Base-by-base conservation (phyloP, 306 rosid species). In the Sechiopsis laciniata region DNA sequence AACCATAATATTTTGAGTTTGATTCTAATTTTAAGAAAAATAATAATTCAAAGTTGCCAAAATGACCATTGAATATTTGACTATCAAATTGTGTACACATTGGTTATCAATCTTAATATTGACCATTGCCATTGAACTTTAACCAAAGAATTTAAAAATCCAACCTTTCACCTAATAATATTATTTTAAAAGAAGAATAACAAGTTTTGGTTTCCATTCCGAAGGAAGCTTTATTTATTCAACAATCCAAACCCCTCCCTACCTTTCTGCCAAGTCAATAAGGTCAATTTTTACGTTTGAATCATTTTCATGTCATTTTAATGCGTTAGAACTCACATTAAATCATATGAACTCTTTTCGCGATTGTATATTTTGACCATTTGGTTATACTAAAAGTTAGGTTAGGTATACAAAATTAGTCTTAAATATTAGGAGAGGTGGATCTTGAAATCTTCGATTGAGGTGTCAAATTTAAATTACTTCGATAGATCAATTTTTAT, bases 31-130 rank as follows among this genome's bases (percentile, higher is more conserved):
- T n/a, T n/a, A n/a, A n/a, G n/a, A n/a, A n/a, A 10, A 37, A 10
- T 42, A 6, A 32, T 1, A 37, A 42, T 42, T 66, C 2, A 42
- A 66, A 3, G 72, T 40, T 9, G 50, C 51, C 14, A 37, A 59
- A 63, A 16, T 40, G 54, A 40, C 29, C 16, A 66, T 60, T 66
- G 55, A 66, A 42, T 66, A 11, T 66, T 63, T 66, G 72, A 66
- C 71, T 29, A 22, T 56, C 26, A 0, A 37, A 16, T 32, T 32
- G 29, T 19, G 54, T 66, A 42, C 72, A 17, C 72, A 66, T 66
- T 66, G 55, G 24, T 26, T 19, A 32, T 42, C 72, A 66, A 66
- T 66, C 55, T 42, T 66, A 11, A 40, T 10, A 19, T 19, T 65
- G 54, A 65, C 32, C 54, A 40, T 22, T 37, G 13, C 32, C 16